A percentile compares a stretch with the other conserved stretches of the same genome.
phyloP scores from a whole-genome alignment of 1,139 yeast genomes.

The Wickerhamomyces sp. region DNA sequence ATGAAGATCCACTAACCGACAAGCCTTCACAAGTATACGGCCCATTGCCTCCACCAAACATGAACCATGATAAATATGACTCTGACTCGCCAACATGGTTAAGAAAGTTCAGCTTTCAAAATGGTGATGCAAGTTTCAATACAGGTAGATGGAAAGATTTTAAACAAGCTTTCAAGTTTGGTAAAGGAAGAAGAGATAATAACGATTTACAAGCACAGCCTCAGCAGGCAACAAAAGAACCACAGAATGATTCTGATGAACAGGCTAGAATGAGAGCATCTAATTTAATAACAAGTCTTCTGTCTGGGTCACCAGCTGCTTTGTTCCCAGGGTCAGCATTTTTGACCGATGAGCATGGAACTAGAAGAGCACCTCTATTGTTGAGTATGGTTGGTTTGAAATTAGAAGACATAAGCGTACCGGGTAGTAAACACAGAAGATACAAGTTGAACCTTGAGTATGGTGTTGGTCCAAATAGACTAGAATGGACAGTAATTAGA shows the following conservation, averaged over 20 bases:
- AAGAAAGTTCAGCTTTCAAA: conserved; percentile 16
- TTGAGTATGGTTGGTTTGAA: conserved; percentile 67
- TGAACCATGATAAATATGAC: conserved; percentile 1
- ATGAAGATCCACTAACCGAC: background rate
- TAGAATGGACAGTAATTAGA: conserved; percentile 77
- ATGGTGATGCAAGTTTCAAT: conserved; percentile 4
- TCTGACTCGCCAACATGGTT: conserved; percentile 23
- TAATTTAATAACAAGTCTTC: conserved; percentile 56
- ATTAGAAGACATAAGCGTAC: conserved; percentile 37
- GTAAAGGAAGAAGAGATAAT: conserved; percentile 11
- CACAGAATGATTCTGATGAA: conserved; percentile 16
- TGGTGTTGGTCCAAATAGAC: conserved; percentile 77
- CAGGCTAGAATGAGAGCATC: conserved; percentile 40
- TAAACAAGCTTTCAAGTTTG: conserved; percentile 23
- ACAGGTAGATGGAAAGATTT: conserved; percentile 23
- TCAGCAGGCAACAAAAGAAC: conserved; percentile 4
- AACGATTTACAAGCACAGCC: background rate
- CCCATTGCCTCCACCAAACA: background rate
- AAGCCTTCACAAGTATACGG: background rate
- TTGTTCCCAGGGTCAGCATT: conserved; percentile 72
- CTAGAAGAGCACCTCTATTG: conserved; percentile 76
- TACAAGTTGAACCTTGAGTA: conserved; percentile 76
- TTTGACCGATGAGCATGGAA: conserved; percentile 72
- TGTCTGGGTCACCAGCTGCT: conserved; percentile 78
- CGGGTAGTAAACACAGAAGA: conserved; percentile 25